Percentiles rank a stretch among this genome's conserved stretches.
These are phyloP conservation scores for Eucalyptus curtisii DNA, from an alignment of 345 rosid species.

Conservation along the genomic window DNA sequence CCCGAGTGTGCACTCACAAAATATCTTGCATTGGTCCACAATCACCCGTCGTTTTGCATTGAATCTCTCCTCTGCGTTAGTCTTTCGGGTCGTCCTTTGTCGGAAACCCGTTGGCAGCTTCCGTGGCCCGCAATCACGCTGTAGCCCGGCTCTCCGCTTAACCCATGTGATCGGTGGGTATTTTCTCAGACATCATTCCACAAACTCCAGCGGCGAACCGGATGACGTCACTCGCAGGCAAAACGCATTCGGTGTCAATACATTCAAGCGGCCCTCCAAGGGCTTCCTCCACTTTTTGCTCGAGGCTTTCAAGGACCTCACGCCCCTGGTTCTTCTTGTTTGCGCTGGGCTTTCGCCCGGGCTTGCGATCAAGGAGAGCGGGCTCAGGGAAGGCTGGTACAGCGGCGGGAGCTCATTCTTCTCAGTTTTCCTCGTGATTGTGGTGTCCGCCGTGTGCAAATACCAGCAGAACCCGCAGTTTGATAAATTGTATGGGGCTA, in stretches of 20 bases:
- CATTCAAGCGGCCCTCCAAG: slow-evolving; percentile 35
- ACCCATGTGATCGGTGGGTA: no score
- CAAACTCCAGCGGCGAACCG: background rate
- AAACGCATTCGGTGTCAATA: no score
- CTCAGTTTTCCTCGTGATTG: slow-evolving; percentile 33
- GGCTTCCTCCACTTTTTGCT: slow-evolving; percentile 23
- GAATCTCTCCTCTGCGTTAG: no score
- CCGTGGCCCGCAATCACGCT: background rate
- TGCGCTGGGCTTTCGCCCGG: slow-evolving; percentile 52
- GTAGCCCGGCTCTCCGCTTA: background rate
- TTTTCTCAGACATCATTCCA: background rate
- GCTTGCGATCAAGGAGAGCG: slow-evolving; percentile 44
- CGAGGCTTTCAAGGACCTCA: slow-evolving; percentile 40
- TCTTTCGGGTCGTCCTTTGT: no score
- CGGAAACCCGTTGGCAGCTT: background rate
- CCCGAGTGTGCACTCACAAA: background rate
- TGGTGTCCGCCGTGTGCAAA: slow-evolving; percentile 38
- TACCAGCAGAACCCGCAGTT: slow-evolving; percentile 40
- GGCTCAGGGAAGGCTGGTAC: slow-evolving; percentile 52
- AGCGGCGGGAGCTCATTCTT: slow-evolving; percentile 11
- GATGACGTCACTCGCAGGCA: no score
- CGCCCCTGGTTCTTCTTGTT: slow-evolving; percentile 35
- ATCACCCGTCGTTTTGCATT: no score
- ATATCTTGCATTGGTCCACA: no score
- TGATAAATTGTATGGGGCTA: slow-evolving; percentile 34